These are phyloP conservation scores for Vickermania ingenoplastis DNA, from an alignment of 208 protist genomes.

Conservation along the genomic window DNA sequence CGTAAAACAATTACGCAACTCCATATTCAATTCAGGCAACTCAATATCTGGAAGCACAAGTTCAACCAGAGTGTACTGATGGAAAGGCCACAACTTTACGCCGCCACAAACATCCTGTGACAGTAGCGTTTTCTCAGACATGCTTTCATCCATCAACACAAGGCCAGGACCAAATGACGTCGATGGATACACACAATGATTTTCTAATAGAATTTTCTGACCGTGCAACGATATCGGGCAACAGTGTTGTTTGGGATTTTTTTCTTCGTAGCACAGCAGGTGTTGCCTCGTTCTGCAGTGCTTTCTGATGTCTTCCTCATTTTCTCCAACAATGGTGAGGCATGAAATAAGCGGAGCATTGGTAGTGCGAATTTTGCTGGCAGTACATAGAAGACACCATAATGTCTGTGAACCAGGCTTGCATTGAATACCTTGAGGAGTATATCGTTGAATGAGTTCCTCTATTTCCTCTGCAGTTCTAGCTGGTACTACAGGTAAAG, in stretches of 20 bases:
- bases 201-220: constrained; percentile 56
- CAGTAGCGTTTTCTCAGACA: constrained; percentile 43
- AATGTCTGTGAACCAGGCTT: background rate
- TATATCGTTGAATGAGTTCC: background rate
- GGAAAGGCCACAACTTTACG: constrained; percentile 59
- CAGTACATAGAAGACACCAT: background rate
- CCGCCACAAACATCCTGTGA: constrained; percentile 68
- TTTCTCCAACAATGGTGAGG: constrained; percentile 15
- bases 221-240: constrained; percentile 62
- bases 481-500: too few species aligned
- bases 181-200: constrained; percentile 67
- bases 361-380: constrained; percentile 6
- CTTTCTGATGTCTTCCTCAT: constrained; percentile 15
- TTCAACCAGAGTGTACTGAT: constrained; percentile 62
- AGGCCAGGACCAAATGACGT: constrained; percentile 57
- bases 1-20: too few species aligned
- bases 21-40: too few species aligned
- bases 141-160: constrained; percentile 52
- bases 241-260: constrained; percentile 29
- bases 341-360: background rate
- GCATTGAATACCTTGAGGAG: background rate
- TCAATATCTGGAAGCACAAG: constrained; percentile 36
- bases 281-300: constrained; percentile 56
- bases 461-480: background rate
- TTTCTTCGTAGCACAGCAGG: constrained; percentile 41